phyloP scores from a whole-genome alignment of 257 asterid species.

The Lavandula angustifolia region DNA sequence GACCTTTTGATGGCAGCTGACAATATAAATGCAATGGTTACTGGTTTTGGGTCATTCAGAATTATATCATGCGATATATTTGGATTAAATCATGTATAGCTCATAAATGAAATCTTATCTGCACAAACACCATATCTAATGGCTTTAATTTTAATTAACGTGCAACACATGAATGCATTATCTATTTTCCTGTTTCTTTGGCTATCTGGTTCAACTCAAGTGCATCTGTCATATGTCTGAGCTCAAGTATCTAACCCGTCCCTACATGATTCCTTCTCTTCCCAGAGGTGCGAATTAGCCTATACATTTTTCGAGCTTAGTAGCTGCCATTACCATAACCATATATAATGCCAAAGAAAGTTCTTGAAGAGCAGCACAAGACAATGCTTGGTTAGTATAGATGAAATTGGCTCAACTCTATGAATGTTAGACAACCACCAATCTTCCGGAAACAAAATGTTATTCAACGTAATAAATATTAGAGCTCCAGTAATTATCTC shows the following conservation, averaged over 20 bases:
- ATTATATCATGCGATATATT: background rate
- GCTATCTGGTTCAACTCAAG: slow-evolving; percentile 5
- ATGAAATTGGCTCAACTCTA: background rate
- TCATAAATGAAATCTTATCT: background rate
- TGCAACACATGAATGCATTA: background rate
- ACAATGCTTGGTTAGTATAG: background rate
- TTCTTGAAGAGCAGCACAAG: background rate
- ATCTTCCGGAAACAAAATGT: background rate
- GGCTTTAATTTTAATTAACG: background rate
- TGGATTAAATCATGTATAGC: background rate
- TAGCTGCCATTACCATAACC: background rate
- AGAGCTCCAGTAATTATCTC: background rate
- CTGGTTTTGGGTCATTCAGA: background rate
- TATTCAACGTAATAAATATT: background rate
- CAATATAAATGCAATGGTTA: slow-evolving; percentile 3
- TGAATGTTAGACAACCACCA: slow-evolving; percentile 9
- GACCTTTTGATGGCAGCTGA: background rate
- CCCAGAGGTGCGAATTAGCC: background rate
- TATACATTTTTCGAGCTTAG: background rate
- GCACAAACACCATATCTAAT: background rate
- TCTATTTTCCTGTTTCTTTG: slow-evolving; percentile 8
- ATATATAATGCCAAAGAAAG: background rate
- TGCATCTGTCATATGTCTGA: too few species aligned
- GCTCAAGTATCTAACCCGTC: too few species aligned
- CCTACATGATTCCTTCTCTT: background rate